phyloP scores from a whole-genome alignment of 2,329 filamentous ascomycete genomes.

The Stagonosporopsis rhizophila region DNA sequence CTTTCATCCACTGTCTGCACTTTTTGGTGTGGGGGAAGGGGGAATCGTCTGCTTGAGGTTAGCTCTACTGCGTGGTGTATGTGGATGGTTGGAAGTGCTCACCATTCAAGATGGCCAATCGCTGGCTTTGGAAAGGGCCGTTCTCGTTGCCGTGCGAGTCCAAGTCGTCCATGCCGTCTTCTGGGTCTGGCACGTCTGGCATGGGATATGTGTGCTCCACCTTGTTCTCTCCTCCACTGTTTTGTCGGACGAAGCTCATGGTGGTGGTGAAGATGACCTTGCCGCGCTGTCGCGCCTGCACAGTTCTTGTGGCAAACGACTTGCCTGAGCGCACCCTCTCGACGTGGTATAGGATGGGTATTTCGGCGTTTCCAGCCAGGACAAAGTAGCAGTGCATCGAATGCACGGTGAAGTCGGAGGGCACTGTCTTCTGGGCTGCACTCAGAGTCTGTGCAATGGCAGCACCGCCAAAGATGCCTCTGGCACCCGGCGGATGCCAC shows the following conservation, averaged over 20 bases:
- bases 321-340: conserved; percentile 90
- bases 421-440: conserved; percentile 87
- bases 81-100: conserved; percentile 22
- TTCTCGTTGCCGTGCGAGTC: conserved; percentile 38
- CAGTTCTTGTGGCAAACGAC: conserved; percentile 89
- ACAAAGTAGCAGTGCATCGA: conserved; percentile 99
- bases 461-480: conserved; percentile 91
- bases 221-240: conserved; percentile 61
- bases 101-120: conserved; percentile 64
- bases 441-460: conserved; percentile 92
- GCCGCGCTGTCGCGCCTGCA: conserved; percentile 91
- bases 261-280: conserved; percentile 95
- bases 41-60: conserved; percentile 48
- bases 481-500: conserved; percentile 90
- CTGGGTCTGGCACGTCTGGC: conserved; percentile 55
- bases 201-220: conserved; percentile 71
- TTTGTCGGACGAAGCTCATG: conserved; percentile 80
- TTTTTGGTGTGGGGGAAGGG: conserved; percentile 69
- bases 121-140: conserved; percentile 66
- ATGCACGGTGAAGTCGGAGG: conserved; percentile 80
- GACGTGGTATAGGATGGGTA: conserved; percentile 93
- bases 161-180: conserved; percentile 48
- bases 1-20: conserved; percentile 73
- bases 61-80: conserved; percentile 14
- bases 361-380: conserved; percentile 81